phyloP scores from a whole-genome alignment of 768 basidiomycete genomes.

The Pleurotus djamor region DNA sequence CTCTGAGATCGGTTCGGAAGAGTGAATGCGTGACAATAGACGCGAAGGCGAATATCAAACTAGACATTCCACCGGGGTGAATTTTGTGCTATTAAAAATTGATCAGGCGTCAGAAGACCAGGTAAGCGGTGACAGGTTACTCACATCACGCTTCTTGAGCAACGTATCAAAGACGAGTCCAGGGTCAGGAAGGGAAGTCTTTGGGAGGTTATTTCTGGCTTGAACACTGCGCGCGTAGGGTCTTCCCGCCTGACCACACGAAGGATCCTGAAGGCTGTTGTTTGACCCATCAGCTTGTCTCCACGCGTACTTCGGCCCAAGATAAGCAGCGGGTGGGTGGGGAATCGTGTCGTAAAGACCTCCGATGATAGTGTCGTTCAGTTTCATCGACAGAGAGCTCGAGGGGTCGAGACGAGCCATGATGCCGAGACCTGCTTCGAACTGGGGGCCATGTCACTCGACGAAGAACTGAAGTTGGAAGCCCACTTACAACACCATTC shows the following conservation, averaged over 20 bases:
- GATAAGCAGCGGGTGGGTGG: constrained; percentile 37
- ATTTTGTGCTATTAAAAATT: constrained; percentile 26
- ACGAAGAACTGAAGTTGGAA: neutral
- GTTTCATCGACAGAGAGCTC: constrained; percentile 12
- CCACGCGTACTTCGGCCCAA: constrained; percentile 32
- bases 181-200: constrained; percentile 49
- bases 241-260: constrained; percentile 47
- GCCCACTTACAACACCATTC: constrained; percentile 22
- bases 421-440: constrained; percentile 22
- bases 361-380: constrained; percentile 26
- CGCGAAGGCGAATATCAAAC: constrained; percentile 66
- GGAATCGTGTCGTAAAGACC: constrained; percentile 59
- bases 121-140: constrained; percentile 25
- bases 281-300: constrained; percentile 48
- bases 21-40: constrained; percentile 60
- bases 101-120: constrained; percentile 19
- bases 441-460: constrained; percentile 14
- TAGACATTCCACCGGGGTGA: constrained; percentile 59
- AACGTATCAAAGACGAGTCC: constrained; percentile 63
- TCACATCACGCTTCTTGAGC: constrained; percentile 36
- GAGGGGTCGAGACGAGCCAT: constrained; percentile 21
- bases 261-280: constrained; percentile 43
- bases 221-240: constrained; percentile 56
- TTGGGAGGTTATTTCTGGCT: constrained; percentile 35
- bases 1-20: constrained; percentile 44